Conservation (phyloP, 2,329 filamentous ascomycete species). For the Fusarium illudens region DNA sequence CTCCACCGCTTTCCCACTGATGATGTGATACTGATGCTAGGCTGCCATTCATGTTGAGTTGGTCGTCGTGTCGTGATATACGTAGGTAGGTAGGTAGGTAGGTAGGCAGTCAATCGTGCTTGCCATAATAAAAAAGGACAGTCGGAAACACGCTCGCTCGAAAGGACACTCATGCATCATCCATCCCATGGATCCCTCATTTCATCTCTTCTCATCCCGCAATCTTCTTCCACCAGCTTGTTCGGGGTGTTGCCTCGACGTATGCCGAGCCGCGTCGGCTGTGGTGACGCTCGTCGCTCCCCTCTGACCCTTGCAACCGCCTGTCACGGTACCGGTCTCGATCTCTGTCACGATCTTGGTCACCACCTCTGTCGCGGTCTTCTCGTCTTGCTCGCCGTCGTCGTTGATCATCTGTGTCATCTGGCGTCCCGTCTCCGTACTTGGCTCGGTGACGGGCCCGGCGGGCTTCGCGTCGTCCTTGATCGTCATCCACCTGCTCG, state of each 20-base stretch:
- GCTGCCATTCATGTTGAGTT: conserved; percentile 9
- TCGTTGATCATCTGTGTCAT: conserved; percentile 55
- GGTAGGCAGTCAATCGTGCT: conserved; percentile 12
- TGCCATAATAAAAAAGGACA: conserved; percentile 29
- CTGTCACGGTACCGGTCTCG: conserved; percentile 37
- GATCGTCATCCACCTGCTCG: conserved; percentile 55
- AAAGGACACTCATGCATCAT: conserved; percentile 36
- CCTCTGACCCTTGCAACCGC: conserved; percentile 50
- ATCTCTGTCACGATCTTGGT: conserved; percentile 22
- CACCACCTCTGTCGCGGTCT: conserved; percentile 29
- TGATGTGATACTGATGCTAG: conserved; percentile 12
- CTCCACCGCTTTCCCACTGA: conserved; percentile 3
- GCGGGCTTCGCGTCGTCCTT: conserved; percentile 59
- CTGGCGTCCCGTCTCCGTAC: conserved; percentile 53
- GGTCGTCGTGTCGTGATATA: conserved; percentile 15
- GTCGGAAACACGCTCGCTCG: conserved; percentile 40
- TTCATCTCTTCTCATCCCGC: conserved; percentile 49
- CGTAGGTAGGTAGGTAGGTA: neutral
- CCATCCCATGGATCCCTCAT: conserved; percentile 8
- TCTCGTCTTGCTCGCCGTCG: conserved; percentile 56
- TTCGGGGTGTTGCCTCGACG: conserved; percentile 59
- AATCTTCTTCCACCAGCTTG: conserved; percentile 69
- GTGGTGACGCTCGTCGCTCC: conserved; percentile 56
- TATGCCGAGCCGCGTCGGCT: conserved; percentile 53
- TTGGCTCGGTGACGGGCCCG: conserved; percentile 56